Evolutionary conservation across 805 yeast genomes (phyloP).

Genomic region (Hanseniaspora jakobsenii): DNA sequence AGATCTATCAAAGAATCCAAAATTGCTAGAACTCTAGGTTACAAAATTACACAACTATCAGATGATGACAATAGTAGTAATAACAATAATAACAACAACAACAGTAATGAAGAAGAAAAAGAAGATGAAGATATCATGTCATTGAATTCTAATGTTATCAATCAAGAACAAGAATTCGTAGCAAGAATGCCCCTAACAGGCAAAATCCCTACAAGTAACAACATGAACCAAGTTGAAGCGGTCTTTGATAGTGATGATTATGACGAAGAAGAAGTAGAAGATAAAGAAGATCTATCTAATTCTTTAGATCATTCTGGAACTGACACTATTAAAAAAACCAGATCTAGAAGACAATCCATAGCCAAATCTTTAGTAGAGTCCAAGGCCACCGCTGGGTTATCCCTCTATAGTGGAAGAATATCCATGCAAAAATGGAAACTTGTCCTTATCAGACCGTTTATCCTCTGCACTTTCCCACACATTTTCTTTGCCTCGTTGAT

Average conservation of each 20-base stretch:
- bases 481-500: slow-evolving; percentile 40
- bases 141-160: not conserved
- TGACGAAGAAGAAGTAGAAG: slow-evolving; percentile 3
- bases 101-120: not conserved
- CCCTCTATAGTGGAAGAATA: slow-evolving; percentile 39
- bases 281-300: not conserved
- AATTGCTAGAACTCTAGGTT: slow-evolving; percentile 34
- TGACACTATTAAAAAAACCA: slow-evolving; percentile 6
- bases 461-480: slow-evolving; percentile 39
- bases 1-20: slow-evolving; percentile 38
- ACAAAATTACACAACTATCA: slow-evolving; percentile 16
- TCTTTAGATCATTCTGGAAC: slow-evolving; percentile 1
- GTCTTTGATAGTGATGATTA: slow-evolving; percentile 11
- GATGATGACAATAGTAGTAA: not conserved
- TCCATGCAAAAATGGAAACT: slow-evolving; percentile 42
- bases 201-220: not conserved
- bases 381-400: slow-evolving; percentile 26
- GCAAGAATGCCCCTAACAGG: slow-evolving; percentile 9
- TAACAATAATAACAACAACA: not conserved
- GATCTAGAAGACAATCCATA: slow-evolving; percentile 10
- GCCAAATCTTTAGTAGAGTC: slow-evolving; percentile 15
- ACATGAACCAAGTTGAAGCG: slow-evolving; percentile 8
- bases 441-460: slow-evolving; percentile 45
- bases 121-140: slow-evolving; percentile 1
- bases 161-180: slow-evolving; percentile 1